phyloP scores from a whole-genome alignment of 164 flowering plant species.

The Tetracentron sinense region DNA sequence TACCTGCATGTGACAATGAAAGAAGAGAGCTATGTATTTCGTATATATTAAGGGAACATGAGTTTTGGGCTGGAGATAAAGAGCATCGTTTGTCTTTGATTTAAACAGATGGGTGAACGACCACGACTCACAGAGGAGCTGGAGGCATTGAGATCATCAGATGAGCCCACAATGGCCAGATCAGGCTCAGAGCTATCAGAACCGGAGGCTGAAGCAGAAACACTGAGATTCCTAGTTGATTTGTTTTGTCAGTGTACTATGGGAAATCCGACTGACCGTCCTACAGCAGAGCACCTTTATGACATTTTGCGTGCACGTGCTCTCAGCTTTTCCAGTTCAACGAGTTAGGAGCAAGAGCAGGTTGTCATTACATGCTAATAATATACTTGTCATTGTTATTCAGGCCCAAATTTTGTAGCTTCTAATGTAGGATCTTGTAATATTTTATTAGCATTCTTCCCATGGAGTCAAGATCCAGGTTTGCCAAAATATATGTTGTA shows the following conservation, averaged over 20 bases:
- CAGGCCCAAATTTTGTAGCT: conserved; percentile 23
- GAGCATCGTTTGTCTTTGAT: neutral
- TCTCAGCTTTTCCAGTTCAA: conserved; percentile 11
- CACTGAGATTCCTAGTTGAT: conserved; percentile 47
- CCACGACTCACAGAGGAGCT: conserved; percentile 62
- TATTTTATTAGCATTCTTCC: neutral
- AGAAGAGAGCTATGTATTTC: neutral
- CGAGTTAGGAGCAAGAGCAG: conserved; percentile 8
- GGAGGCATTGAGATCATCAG: conserved; percentile 34
- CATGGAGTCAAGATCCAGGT: too few relatives aligned
- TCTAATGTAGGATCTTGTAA: conserved; percentile 14
- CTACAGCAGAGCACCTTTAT: conserved; percentile 57
- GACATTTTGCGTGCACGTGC: conserved; percentile 32
- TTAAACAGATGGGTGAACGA: conserved; percentile 57
- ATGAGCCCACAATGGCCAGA: conserved; percentile 22
- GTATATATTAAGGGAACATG: neutral
- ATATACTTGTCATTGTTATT: too few relatives aligned
- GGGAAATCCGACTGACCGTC: conserved; percentile 62
- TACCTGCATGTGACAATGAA: neutral
- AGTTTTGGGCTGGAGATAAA: neutral
- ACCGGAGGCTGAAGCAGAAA: conserved; percentile 35
- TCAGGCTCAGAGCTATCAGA: conserved; percentile 16
- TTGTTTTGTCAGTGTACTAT: conserved; percentile 60
- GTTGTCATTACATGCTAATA: neutral
- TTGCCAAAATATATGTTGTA: too few relatives aligned